Conservation (phyloP, 805 yeast genomes). For the Saccharomycopsis fodiens region DNA sequence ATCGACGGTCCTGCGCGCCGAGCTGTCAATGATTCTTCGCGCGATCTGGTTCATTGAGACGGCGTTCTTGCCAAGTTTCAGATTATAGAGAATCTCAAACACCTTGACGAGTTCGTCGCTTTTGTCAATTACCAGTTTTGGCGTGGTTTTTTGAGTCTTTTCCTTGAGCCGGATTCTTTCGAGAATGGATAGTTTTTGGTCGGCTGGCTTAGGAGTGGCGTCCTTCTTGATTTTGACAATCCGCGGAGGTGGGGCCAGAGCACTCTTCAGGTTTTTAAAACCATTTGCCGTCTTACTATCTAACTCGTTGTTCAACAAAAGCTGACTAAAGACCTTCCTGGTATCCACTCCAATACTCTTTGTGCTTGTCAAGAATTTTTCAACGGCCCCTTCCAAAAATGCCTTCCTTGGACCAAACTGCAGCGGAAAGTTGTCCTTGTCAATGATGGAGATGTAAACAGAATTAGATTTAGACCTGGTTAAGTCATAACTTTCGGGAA, state of each 20-base stretch:
- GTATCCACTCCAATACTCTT: background rate
- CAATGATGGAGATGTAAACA: background rate
- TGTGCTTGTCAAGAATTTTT: background rate
- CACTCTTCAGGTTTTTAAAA: too few relatives aligned
- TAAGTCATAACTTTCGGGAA: slow-evolving; percentile 8
- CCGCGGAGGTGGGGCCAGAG: too few relatives aligned
- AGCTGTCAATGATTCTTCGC: slow-evolving; percentile 11
- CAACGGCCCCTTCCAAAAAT: background rate
- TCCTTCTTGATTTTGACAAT: too few relatives aligned
- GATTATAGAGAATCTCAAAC: slow-evolving; percentile 13
- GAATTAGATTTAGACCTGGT: background rate
- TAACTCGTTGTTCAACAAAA: background rate
- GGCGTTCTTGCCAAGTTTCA: slow-evolving; percentile 8
- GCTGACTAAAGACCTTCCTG: background rate
- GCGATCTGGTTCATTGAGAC: slow-evolving; percentile 1
- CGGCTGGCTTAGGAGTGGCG: background rate
- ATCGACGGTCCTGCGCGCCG: background rate
- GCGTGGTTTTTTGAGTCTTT: background rate
- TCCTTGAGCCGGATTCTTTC: slow-evolving; percentile 17
- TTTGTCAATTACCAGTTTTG: background rate
- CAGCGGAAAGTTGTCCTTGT: background rate
- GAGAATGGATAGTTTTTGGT: background rate
- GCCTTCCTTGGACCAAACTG: background rate
- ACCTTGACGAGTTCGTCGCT: background rate
- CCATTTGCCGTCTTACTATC: background rate